Conservation (phyloP, 331 rosid genomes). For the Quercus lobata region DNA sequence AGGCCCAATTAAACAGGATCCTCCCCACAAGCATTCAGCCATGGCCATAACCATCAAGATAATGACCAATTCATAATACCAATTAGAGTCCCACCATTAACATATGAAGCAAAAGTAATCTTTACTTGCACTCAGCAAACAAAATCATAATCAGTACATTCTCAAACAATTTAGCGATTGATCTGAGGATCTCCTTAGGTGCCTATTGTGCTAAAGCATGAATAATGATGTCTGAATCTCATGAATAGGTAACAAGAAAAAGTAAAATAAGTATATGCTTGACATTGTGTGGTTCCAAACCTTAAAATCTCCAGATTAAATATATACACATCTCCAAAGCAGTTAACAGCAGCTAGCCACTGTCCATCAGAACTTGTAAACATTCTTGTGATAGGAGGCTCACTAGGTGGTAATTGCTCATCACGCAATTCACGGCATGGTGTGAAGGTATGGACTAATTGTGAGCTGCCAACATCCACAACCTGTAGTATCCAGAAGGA, state of each 20-base stretch:
- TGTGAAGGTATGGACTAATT: constrained; percentile 62
- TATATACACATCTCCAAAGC: constrained; percentile 89
- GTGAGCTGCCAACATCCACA: constrained; percentile 52
- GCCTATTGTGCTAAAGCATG: not conserved
- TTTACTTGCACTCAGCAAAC: not conserved
- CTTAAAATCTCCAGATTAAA: constrained; percentile 81
- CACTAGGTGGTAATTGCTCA: constrained; percentile 54
- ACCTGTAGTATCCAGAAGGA: constrained; percentile 46
- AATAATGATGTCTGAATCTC: not conserved
- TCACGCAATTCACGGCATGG: constrained; percentile 57
- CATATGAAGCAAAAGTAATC: too few species aligned
- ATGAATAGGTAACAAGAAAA: not conserved
- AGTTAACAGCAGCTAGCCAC: constrained; percentile 96
- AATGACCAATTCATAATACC: not conserved
- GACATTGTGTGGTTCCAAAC: constrained; percentile 26
- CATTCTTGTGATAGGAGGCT: constrained; percentile 94
- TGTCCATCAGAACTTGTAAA: constrained; percentile 91
- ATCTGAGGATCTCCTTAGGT: not conserved
- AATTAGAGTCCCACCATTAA: not conserved
- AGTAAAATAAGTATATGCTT: not conserved
- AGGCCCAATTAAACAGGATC: not conserved
- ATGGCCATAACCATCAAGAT: not conserved
- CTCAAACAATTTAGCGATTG: not conserved
- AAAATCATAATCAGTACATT: not conserved
- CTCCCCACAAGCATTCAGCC: not conserved